Evolutionary conservation across 2,329 filamentous ascomycete genomes (phyloP).

Genomic region (Stagonosporopsis cucurbitacearum): DNA sequence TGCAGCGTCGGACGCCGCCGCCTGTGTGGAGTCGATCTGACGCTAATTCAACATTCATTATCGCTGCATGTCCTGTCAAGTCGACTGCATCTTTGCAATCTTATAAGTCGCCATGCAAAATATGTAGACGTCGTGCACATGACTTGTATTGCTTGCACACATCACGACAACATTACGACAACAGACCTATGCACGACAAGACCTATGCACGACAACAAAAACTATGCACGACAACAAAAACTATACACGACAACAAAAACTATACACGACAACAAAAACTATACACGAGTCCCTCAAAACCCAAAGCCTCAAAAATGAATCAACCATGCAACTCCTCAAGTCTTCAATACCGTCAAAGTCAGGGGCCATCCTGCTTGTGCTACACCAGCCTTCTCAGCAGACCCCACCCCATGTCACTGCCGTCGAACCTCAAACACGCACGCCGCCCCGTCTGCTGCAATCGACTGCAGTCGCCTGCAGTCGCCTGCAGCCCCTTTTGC

Average conservation of each 20-base stretch:
- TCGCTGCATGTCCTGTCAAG: background rate
- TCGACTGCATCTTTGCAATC: background rate
- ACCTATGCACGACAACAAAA: too few species aligned
- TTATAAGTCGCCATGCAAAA: background rate
- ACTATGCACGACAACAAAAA: too few species aligned
- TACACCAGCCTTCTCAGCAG: slow-evolving; percentile 20
- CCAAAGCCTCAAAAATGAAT: too few species aligned
- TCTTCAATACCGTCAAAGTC: background rate
- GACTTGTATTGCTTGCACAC: background rate
- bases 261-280: too few species aligned
- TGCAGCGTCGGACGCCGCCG: slow-evolving; percentile 11
- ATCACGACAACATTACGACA: background rate
- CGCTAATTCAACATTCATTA: too few species aligned
- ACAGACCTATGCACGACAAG: too few species aligned
- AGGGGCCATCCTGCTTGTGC: slow-evolving; percentile 6
- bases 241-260: too few species aligned
- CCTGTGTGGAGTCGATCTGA: slow-evolving; percentile 5
- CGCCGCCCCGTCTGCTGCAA: slow-evolving; percentile 16
- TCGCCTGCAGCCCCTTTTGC: slow-evolving; percentile 11
- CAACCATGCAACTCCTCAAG: too few species aligned
- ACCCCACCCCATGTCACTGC: slow-evolving; percentile 16
- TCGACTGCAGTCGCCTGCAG: slow-evolving; percentile 20
- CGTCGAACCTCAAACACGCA: slow-evolving; percentile 14
- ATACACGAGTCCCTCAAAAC: too few species aligned
- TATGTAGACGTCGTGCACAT: background rate